Conservation (phyloP, 352 stramenopile species). For the Phytophthora pini region DNA sequence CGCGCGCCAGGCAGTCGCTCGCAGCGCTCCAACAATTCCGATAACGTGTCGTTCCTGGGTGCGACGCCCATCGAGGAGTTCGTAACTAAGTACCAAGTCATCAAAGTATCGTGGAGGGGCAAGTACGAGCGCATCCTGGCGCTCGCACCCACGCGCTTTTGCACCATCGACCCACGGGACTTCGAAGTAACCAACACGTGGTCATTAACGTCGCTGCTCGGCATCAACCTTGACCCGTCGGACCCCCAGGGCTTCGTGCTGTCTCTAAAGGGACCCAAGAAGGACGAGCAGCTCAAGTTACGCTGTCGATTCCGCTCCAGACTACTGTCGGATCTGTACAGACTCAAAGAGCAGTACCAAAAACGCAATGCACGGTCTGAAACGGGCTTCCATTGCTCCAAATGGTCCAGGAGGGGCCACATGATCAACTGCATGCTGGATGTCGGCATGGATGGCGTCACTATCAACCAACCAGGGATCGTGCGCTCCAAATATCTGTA, state of each 20-base stretch:
- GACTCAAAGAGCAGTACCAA: constrained; percentile 66
- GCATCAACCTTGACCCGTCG: constrained; percentile 62
- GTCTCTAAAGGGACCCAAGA: constrained; percentile 74
- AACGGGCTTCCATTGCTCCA: constrained; percentile 62
- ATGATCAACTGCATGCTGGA: constrained; percentile 59
- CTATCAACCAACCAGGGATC: constrained; percentile 41
- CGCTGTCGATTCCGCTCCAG: constrained; percentile 78
- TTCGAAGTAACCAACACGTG: constrained; percentile 91
- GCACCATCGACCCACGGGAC: constrained; percentile 86
- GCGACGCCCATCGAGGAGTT: constrained; percentile 77
- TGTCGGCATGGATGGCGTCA: constrained; percentile 66
- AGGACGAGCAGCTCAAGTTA: constrained; percentile 85
- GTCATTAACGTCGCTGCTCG: constrained; percentile 63
- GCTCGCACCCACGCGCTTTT: constrained; percentile 81
- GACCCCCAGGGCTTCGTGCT: constrained; percentile 74
- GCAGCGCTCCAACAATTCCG: constrained; percentile 4
- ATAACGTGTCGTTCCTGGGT: constrained; percentile 25
- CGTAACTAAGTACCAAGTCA: constrained; percentile 84
- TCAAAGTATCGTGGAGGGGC: constrained; percentile 85
- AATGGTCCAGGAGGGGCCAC: constrained; percentile 62
- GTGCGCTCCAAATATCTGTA: constrained; percentile 83
- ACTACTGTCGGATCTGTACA: constrained; percentile 82
- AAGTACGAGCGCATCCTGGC: constrained; percentile 90
- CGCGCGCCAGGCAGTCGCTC: constrained; percentile 8
- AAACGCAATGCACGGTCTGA: constrained; percentile 38